Percentiles rank a stretch among this genome's conserved stretches.
phyloP scores from a whole-genome alignment of 176 grass and related monocot species.

The Ananas comosus region DNA sequence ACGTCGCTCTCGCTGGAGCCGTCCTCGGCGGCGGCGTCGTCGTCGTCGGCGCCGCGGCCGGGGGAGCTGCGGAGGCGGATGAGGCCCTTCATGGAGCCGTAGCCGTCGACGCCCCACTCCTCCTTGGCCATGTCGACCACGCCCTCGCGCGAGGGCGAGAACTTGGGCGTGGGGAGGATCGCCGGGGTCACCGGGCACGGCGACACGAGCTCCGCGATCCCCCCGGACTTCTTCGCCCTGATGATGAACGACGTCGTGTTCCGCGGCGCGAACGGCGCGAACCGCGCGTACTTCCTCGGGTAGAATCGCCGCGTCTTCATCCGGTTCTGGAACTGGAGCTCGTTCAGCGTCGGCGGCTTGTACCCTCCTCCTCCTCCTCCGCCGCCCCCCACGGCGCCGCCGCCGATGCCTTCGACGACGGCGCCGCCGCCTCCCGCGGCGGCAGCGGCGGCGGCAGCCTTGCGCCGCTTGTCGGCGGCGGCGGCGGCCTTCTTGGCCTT shows the following conservation, averaged over 20 bases:
- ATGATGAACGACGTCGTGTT: slow-evolving; percentile 95
- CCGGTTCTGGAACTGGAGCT: slow-evolving; percentile 56
- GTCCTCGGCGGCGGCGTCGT: slow-evolving; percentile 33
- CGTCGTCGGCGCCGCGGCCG: slow-evolving; percentile 12
- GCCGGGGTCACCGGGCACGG: slow-evolving; percentile 70
- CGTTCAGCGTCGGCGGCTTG: slow-evolving; percentile 60
- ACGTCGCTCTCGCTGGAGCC: slow-evolving; percentile 76
- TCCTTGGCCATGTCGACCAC: slow-evolving; percentile 80
- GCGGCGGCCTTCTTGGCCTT: slow-evolving; percentile 8
- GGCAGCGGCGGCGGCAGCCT: slow-evolving; percentile 13
- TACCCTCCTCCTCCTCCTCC: slow-evolving; percentile 22
- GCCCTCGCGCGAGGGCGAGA: slow-evolving; percentile 78
- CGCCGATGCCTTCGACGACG: background rate
- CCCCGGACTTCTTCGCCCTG: slow-evolving; percentile 74
- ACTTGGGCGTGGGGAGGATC: slow-evolving; percentile 63
- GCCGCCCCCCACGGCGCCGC: background rate
- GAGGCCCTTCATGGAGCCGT: slow-evolving; percentile 89
- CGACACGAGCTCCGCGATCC: slow-evolving; percentile 77
- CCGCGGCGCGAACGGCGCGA: slow-evolving; percentile 73
- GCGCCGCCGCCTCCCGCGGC: background rate
- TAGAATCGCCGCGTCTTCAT: slow-evolving; percentile 29
- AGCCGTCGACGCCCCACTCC: slow-evolving; percentile 90
- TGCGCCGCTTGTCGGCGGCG: slow-evolving; percentile 31
- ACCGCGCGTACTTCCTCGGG: slow-evolving; percentile 29
- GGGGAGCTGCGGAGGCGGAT: slow-evolving; percentile 63